These are phyloP conservation scores for Picea sitchensis DNA, from an alignment of 75 land plant species.

Conservation along the genomic window DNA sequence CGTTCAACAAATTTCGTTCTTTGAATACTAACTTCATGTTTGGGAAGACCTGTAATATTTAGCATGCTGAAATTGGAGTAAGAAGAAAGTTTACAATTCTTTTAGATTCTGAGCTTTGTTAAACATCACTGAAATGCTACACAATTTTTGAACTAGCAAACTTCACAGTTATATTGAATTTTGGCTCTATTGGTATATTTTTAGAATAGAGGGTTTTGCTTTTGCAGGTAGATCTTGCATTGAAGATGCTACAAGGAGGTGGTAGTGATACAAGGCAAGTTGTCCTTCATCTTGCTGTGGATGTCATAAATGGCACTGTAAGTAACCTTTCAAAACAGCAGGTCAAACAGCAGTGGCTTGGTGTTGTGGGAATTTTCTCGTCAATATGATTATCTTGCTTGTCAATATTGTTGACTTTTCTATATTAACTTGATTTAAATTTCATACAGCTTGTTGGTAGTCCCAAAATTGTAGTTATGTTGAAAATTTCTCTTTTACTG, in stretches of 20 bases:
- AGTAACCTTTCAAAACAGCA: slow-evolving; percentile 12
- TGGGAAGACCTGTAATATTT: no score
- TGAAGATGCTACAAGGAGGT: slow-evolving; percentile 40
- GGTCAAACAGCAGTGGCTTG: neutral
- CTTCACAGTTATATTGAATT: neutral
- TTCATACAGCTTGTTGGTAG: neutral
- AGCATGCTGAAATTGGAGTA: no score
- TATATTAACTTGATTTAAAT: neutral
- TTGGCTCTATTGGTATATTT: neutral
- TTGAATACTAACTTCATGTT: no score
- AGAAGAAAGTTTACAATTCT: no score
- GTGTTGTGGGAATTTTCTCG: neutral
- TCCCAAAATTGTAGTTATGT: neutral
- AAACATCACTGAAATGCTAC: neutral
- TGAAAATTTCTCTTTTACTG: neutral
- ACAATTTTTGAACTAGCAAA: neutral
- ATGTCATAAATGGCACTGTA: slow-evolving; percentile 34
- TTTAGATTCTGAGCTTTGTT: no score
- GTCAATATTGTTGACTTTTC: neutral
- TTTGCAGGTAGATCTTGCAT: slow-evolving; percentile 29
- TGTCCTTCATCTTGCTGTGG: slow-evolving; percentile 28
- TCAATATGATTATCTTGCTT: neutral
- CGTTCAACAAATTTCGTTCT: no score
- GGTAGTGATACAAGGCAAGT: slow-evolving; percentile 27
- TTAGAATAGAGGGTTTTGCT: neutral